Conservation (phyloP, 2,329 filamentous ascomycete species). For the Didymella keratinophila region DNA sequence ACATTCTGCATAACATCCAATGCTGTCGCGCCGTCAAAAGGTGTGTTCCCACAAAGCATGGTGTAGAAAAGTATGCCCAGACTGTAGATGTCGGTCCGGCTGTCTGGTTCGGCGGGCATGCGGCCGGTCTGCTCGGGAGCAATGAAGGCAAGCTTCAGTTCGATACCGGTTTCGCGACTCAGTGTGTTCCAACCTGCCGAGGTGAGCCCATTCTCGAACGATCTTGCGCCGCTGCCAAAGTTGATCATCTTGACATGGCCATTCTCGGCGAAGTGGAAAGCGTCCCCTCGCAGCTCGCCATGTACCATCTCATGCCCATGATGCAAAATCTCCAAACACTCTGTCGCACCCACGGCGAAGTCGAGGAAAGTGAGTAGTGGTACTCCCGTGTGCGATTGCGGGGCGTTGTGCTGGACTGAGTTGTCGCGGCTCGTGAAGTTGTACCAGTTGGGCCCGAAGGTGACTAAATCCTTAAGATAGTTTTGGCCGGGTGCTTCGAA, state of each 20-base stretch:
- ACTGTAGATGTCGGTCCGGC: conserved; percentile 90
- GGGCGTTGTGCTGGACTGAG: conserved; percentile 24
- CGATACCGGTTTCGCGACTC: conserved; percentile 83
- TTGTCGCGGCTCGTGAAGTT: conserved; percentile 30
- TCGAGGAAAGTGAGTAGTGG: conserved; percentile 81
- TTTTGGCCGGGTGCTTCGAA: conserved; percentile 82
- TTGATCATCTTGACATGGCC: conserved; percentile 80
- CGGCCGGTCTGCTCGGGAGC: conserved; percentile 94
- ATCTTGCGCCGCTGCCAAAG: conserved; percentile 84
- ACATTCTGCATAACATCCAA: conserved; percentile 93
- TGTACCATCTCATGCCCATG: conserved; percentile 87
- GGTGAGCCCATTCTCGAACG: conserved; percentile 86
- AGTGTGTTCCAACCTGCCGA: conserved; percentile 87
- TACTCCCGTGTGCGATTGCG: conserved; percentile 62
- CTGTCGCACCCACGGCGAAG: conserved; percentile 86
- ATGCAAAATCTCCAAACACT: conserved; percentile 90
- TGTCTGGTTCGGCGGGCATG: conserved; percentile 88
- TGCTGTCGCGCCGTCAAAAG: conserved; percentile 80
- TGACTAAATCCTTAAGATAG: conserved; percentile 72
- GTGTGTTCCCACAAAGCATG: conserved; percentile 71
- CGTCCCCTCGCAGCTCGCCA: conserved; percentile 88
- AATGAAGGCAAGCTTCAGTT: conserved; percentile 89
- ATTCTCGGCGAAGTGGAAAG: conserved; percentile 85
- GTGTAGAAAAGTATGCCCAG: conserved; percentile 90
- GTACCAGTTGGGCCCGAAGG: conserved; percentile 73